Evolutionary conservation across 192 early-diverging fungal species (phyloP).

Genomic region (Oehlia diaphana): DNA sequence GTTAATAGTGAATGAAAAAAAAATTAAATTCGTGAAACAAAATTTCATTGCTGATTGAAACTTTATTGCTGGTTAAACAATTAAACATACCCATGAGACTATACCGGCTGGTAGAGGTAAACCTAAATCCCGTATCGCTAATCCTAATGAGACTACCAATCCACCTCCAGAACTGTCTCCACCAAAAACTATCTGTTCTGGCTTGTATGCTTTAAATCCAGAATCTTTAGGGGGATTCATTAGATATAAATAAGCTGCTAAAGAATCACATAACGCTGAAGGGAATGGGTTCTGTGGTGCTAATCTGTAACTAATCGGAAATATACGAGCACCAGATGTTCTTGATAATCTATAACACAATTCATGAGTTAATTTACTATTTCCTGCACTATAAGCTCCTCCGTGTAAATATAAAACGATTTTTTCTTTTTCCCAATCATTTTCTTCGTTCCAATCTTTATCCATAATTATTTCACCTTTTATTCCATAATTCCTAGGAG

Average conservation of each 20-base stretch:
- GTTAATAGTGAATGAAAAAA: not conserved
- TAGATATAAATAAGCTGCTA: constrained; percentile 73
- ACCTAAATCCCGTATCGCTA: constrained; percentile 58
- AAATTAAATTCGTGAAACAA: not conserved
- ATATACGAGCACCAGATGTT: constrained; percentile 41
- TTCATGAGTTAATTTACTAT: constrained; percentile 36
- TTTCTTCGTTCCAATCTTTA: constrained; percentile 28
- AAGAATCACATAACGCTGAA: constrained; percentile 74
- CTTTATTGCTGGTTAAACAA: too few relatives aligned
- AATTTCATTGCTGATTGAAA: too few relatives aligned
- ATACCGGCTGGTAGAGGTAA: constrained; percentile 59
- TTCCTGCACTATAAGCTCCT: constrained; percentile 60
- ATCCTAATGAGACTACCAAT: constrained; percentile 51
- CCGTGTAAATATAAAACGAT: constrained; percentile 76
- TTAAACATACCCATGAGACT: constrained; percentile 35
- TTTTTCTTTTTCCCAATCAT: constrained; percentile 31
- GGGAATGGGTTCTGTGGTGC: constrained; percentile 84
- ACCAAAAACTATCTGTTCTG: constrained; percentile 61
- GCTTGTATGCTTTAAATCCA: constrained; percentile 45
- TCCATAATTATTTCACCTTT: constrained; percentile 42
- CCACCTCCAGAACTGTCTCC: constrained; percentile 74
- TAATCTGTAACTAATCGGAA: constrained; percentile 76
- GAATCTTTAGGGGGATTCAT: constrained; percentile 47
- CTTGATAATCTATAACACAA: constrained; percentile 50
- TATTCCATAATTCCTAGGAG: constrained; percentile 26